Base-by-base conservation (phyloP, 441 rosid species). In the Pelargonium myrrhifolium region DNA sequence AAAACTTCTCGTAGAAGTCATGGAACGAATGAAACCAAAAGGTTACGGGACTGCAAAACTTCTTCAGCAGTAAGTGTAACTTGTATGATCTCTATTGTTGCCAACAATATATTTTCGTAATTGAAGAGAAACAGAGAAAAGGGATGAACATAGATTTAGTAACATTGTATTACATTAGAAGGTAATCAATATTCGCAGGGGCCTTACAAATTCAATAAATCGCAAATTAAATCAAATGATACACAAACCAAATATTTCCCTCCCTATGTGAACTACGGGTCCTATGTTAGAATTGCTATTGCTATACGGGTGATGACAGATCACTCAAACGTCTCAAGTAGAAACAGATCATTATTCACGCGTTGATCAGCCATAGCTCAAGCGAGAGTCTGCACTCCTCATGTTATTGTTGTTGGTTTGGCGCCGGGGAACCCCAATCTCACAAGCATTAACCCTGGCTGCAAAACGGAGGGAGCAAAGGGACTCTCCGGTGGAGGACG, bases 1-100 rank as follows among this genome's bases (percentile, higher is more conserved):
- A 58, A 69, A 76, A 39, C 72, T 93, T 75, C 89, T 87, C 64
- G 83, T 82, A 65, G 96, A 89, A 70, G 93, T 87, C 24, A 93
- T 87, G 97, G 80, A 67, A 17, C 78, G 79, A 75, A 83, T 86
- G 83, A 84, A 53, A 18, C 59, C 59, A 53, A 53, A 35, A 35
- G 39, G 39, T 8, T 35, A 35, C 9, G 39, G 39, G 39, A 35
- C 39, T 35, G 39, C 39, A 6, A 35, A 35, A 35, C 39, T 35
- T 6, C 0, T 35, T 35, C 9, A 6, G 39, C n/a, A n/a, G n/a
- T 0, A 35, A 35, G 39, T 35, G 39, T 35, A 35, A 35, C 39
- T 35, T 35, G 39, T 35, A 35, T 35, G 39, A 35, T 6, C 39
- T 35, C 39, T 35, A 35, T 35, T 35, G 39, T 35, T 35, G 39